Percentiles rank a stretch among this genome's conserved stretches.
Conservation (phyloP, 176 grass and related monocot species). For the Puya raimondii region DNA sequence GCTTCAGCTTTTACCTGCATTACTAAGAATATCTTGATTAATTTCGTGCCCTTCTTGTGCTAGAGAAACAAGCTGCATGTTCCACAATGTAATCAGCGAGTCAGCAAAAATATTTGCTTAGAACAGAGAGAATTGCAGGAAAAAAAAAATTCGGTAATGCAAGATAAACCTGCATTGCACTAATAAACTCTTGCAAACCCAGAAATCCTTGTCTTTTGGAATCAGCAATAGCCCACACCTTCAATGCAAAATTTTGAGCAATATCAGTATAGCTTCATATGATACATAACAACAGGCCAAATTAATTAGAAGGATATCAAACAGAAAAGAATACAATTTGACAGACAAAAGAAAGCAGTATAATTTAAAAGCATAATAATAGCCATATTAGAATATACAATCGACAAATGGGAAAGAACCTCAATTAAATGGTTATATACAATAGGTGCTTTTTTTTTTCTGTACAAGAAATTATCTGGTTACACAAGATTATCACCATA, state of each 20-base stretch:
- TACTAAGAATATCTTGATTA: slow-evolving; percentile 46
- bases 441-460: no score
- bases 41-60: slow-evolving; percentile 79
- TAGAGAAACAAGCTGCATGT: slow-evolving; percentile 70
- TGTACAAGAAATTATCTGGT: no score
- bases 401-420: no score
- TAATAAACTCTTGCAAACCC: slow-evolving; percentile 60
- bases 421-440: no score
- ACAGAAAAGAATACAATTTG: no score
- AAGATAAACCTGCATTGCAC: slow-evolving; percentile 74
- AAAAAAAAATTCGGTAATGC: neutral
- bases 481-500: no score
- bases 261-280: no score
- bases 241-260: neutral
- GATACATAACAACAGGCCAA: no score
- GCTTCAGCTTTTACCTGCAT: slow-evolving; percentile 30
- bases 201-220: slow-evolving; percentile 75
- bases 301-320: no score
- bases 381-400: no score
- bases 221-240: slow-evolving; percentile 95
- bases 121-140: neutral
- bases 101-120: neutral
- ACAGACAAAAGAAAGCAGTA: no score
- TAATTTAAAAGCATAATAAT: no score
- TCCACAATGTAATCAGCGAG: slow-evolving; percentile 5